Base-by-base conservation (phyloP, 2,329 filamentous ascomycete species). In the Calonectria crousiana region DNA sequence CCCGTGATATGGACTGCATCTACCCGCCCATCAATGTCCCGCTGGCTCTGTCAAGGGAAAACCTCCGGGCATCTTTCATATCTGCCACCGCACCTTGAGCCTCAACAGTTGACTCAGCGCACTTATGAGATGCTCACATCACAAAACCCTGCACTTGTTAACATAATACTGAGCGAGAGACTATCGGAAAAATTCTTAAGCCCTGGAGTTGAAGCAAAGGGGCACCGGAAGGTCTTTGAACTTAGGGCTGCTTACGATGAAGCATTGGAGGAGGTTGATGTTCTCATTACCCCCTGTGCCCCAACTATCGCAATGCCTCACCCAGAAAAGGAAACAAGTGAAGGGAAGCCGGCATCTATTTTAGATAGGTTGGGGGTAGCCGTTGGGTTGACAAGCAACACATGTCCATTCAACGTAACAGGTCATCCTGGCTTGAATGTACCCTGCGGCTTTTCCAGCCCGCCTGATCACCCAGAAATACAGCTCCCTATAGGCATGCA, bases 271-370 rank as follows among this genome's bases (percentile, higher is more conserved):
- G 78, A 85, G 0, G 83, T 87, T 1, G 88, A 90, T 75, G 83
- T 90, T 2, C 81, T 90, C 4, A 76, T 90, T 44, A 87, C 87
- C n/a, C 89, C 89, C 0, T 85, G 86, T 14, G 86, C 86, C 16
- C 87, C 88, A 1, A 85, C 83, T 0, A 84, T 88, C 9, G 87
- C 87, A 0, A 86, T 84, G 75, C 85, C 85, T 34, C 78, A 79
- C 62, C 78, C 78, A 6, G 36, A 56, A 20, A 26, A 67, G 16
- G 30, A 20, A 4, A 18, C 84, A 85, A 78, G 84, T 84, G 28
- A 64, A 67, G 73, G 71, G 13, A 49, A 49, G 20, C 36, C 51
- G 36, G 38, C 60, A 16, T 84, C 32, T 2, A 73, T 78, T 28
- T 80, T 85, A 77, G 84, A 87, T 32, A 86, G 86, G 73, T 83